Percentiles rank a stretch among this genome's conserved stretches.
These are phyloP conservation scores for Linderniella brevidens DNA, from an alignment of 257 asterid species.

Conservation along the genomic window DNA sequence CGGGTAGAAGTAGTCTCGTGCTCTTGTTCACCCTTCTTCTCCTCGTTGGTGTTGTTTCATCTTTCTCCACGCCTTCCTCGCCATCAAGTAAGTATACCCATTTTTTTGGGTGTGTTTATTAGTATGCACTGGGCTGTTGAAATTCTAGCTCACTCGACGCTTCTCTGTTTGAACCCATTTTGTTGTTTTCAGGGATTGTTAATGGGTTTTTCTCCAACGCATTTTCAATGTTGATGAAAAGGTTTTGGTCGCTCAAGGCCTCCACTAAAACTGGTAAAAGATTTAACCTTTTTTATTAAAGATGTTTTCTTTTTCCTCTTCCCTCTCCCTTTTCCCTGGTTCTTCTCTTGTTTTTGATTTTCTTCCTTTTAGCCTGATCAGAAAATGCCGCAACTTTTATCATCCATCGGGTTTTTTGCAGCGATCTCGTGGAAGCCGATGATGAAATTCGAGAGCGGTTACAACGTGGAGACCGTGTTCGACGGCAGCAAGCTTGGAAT, in stretches of 20 bases:
- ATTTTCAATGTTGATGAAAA: conserved; percentile 33
- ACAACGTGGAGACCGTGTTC: conserved; percentile 54
- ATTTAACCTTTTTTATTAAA: conserved; percentile 10
- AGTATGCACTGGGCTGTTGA: too few species aligned
- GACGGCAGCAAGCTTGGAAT: conserved; percentile 70
- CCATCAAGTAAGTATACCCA: conserved; percentile 2
- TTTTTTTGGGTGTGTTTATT: too few species aligned
- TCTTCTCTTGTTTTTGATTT: background rate
- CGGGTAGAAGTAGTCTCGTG: background rate
- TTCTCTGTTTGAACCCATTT: background rate
- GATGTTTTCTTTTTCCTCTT: background rate
- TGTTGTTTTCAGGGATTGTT: conserved; percentile 26
- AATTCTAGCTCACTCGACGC: too few species aligned
- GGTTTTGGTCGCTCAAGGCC: conserved; percentile 33
- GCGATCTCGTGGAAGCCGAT: conserved; percentile 42
- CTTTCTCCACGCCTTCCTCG: background rate
- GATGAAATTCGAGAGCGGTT: conserved; percentile 71
- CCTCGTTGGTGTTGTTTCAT: background rate
- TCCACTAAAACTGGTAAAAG: conserved; percentile 33
- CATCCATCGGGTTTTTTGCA: conserved; percentile 17
- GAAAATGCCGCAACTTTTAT: conserved; percentile 1
- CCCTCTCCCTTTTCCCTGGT: background rate
- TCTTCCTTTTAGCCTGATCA: background rate
- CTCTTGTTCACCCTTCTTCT: background rate
- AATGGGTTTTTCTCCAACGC: conserved; percentile 48